Conservation (phyloP, 2,329 filamentous ascomycete genomes). For the Alternaria sp. region DNA sequence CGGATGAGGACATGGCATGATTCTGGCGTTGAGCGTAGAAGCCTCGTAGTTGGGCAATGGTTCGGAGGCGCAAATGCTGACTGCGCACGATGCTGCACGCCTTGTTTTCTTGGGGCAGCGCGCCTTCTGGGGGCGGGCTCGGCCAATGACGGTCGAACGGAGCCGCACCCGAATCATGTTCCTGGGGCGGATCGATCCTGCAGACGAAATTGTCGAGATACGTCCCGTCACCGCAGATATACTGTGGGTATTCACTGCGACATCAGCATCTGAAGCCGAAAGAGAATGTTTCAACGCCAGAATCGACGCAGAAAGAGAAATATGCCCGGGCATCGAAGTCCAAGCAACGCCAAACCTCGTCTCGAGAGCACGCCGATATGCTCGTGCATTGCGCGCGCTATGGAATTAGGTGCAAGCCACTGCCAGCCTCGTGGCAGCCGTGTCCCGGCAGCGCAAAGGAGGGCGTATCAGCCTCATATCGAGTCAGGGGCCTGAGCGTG, state of each 20-base stretch:
- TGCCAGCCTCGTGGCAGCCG: neutral
- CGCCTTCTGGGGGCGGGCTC: neutral
- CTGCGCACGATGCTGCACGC: neutral
- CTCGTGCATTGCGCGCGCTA: neutral
- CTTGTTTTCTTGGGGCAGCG: neutral
- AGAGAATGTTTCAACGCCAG: neutral
- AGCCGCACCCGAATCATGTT: neutral
- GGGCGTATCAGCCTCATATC: neutral
- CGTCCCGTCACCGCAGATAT: neutral
- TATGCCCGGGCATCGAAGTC: neutral
- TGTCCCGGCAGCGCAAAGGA: neutral
- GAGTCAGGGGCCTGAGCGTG: neutral
- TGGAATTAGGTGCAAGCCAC: neutral
- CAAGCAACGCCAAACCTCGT: neutral
- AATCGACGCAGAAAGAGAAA: neutral
- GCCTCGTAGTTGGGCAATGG: neutral
- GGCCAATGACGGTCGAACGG: neutral
- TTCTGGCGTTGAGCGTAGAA: neutral
- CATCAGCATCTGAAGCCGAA: neutral
- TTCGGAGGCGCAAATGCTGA: neutral
- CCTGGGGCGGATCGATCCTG: neutral
- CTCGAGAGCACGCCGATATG: neutral
- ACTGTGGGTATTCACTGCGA: neutral
- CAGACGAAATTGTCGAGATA: neutral
- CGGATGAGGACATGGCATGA: neutral